Conservation (phyloP, 2,329 filamentous ascomycete species). For the Beauveria sp. region DNA sequence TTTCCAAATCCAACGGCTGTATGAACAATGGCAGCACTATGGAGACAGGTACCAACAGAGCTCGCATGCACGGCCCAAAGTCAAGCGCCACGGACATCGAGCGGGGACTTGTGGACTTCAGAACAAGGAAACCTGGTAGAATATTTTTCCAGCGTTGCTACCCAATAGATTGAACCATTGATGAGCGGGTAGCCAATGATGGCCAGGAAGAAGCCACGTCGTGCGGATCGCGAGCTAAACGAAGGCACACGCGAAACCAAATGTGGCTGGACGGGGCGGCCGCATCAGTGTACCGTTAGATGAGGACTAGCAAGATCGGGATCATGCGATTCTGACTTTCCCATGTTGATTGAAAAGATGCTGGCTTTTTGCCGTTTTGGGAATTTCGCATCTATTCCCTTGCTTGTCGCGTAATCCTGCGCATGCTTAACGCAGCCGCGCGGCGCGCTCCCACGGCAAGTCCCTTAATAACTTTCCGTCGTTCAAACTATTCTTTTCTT, state of each 20-base stretch:
- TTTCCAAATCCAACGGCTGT: background rate
- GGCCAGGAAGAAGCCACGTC: background rate
- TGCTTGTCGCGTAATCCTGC: background rate
- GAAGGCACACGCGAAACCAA: background rate
- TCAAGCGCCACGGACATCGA: background rate
- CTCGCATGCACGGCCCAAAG: background rate
- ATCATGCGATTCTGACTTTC: background rate
- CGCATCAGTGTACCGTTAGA: background rate
- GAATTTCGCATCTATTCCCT: background rate
- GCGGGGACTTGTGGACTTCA: background rate
- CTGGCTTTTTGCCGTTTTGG: background rate
- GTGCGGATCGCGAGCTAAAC: background rate
- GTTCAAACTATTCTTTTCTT: too few species aligned
- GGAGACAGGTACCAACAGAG: background rate
- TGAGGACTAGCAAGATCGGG: background rate
- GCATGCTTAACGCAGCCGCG: background rate
- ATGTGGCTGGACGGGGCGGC: background rate
- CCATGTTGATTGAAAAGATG: background rate
- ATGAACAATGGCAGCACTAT: background rate
- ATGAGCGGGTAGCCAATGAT: background rate
- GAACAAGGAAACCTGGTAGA: background rate
- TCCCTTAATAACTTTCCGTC: too few species aligned
- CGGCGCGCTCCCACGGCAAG: too few species aligned
- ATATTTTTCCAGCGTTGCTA: too few species aligned
- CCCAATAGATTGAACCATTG: background rate